Evolutionary conservation across 116 monocot genomes (phyloP).

Genomic region (Thalassia testudinum): DNA sequence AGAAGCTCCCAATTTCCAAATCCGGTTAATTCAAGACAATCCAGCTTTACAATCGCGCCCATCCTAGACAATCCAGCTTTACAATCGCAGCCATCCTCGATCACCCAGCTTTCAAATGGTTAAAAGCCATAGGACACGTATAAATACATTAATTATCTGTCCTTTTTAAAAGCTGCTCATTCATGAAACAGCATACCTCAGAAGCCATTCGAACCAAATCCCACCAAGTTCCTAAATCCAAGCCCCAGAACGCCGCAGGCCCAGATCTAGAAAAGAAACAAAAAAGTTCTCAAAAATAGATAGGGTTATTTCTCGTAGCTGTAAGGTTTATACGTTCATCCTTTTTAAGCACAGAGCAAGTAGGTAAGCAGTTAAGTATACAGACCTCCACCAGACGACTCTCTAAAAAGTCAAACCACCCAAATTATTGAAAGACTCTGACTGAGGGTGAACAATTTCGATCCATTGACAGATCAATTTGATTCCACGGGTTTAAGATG

Average conservation of each 20-base stretch:
- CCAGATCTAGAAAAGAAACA: slow-evolving; percentile 49
- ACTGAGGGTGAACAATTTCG: too few species aligned
- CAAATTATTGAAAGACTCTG: too few species aligned
- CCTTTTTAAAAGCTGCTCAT: slow-evolving; percentile 23
- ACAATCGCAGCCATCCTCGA: slow-evolving; percentile 6
- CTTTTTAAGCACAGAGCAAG: too few species aligned
- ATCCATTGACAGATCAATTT: too few species aligned
- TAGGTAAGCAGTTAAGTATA: too few species aligned
- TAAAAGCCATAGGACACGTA: slow-evolving; percentile 3
- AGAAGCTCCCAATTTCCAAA: slow-evolving; percentile 2
- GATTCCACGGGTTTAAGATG: too few species aligned
- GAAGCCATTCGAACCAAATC: slow-evolving; percentile 25
- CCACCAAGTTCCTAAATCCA: slow-evolving; percentile 38
- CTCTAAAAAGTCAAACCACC: too few species aligned
- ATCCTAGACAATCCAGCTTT: slow-evolving; percentile 5
- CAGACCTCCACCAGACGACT: too few species aligned
- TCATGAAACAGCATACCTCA: slow-evolving; percentile 42
- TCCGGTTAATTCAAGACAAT: slow-evolving; percentile 5
- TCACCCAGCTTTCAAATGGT: slow-evolving; percentile 12
- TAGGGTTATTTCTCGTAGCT: slow-evolving; percentile 1
- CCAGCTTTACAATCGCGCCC: slow-evolving; percentile 2
- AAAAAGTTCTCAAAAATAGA: slow-evolving; percentile 1
- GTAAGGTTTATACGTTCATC: background rate
- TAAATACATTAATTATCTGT: slow-evolving; percentile 7
- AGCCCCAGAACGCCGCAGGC: slow-evolving; percentile 52